Base-by-base conservation (phyloP, 331 rosid species). In the Stylosanthes scabra region DNA sequence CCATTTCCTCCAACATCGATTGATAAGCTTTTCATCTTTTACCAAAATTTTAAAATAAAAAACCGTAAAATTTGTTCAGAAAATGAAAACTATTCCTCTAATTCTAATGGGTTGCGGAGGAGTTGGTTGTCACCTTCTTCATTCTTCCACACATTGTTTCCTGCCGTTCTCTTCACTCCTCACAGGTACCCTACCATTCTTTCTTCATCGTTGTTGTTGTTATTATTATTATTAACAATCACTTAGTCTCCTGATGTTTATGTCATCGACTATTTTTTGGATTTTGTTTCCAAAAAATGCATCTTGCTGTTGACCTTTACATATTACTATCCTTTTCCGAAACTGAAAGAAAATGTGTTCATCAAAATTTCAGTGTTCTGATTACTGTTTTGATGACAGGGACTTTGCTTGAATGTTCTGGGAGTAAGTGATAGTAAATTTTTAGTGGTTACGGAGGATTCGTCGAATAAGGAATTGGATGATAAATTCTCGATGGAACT, bases 101-200 rank as follows among this genome's bases (percentile, higher is more conserved):
- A 54, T 93, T 71, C 75, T 93, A 63, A 79, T 93, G 78, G 98
- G 97, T 6, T 84, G 91, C 52, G 98, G 98, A 49, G 97, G 96
- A 63, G 98, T 93, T 81, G 98, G 98, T 66, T 83, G 91, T 54
- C 91, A 91, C 46, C 96, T 93, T 66, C 91, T 93, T 74, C 93
- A 88, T n/a, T n/a, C n/a, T n/a, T n/a, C n/a, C n/a, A 63, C 98
- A 91, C 89, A 91, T 91, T 74, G 94, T 91, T 45, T 82, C 95
- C 11, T 88, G 86, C 73, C 95, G 98, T 47, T 81, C 96, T 42
- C 90, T 89, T 68, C 99, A 94, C 82, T 85, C 90, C 39, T 45
- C 68, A 9, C 94, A 81, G 89, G 98, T 86, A 57, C 57, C 37
- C 34, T 37, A 28, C 20, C 41, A 57, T 4, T 65, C 73, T 69